These are phyloP conservation scores for Pseudisothecium myosuroides DNA, from an alignment of 225 moss, liverwort and hornwort genomes.

Conservation along the genomic window DNA sequence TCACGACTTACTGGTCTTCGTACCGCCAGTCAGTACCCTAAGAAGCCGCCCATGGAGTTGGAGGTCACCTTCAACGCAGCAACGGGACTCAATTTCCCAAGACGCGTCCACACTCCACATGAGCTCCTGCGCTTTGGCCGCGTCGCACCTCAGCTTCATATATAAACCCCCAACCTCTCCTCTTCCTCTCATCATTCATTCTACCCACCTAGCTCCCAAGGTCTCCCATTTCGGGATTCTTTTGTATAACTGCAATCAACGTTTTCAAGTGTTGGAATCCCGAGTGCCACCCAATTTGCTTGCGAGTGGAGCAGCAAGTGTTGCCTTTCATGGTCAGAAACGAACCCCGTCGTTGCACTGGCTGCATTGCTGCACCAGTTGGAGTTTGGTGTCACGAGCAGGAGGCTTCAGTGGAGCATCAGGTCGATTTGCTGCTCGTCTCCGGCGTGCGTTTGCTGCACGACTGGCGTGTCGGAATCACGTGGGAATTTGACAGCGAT, in stretches of 20 bases:
- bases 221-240: background rate
- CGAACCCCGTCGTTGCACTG: background rate
- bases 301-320: background rate
- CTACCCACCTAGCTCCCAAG: background rate
- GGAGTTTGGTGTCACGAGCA: background rate
- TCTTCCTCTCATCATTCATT: background rate
- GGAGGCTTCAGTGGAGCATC: background rate
- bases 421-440: background rate
- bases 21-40: background rate
- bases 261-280: background rate
- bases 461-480: background rate
- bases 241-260: background rate
- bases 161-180: background rate
- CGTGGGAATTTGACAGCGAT: background rate
- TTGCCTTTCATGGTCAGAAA: conserved; percentile 5
- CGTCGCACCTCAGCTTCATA: background rate
- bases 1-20: background rate
- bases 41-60: background rate
- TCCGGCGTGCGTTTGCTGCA: conserved; percentile 11
- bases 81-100: background rate
- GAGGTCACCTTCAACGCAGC: background rate
- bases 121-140: too few species aligned
- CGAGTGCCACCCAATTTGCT: background rate
- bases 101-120: background rate
- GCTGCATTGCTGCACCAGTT: background rate